Base-by-base conservation (phyloP, 805 yeast genomes). In the Monosporozyma servazzii region DNA sequence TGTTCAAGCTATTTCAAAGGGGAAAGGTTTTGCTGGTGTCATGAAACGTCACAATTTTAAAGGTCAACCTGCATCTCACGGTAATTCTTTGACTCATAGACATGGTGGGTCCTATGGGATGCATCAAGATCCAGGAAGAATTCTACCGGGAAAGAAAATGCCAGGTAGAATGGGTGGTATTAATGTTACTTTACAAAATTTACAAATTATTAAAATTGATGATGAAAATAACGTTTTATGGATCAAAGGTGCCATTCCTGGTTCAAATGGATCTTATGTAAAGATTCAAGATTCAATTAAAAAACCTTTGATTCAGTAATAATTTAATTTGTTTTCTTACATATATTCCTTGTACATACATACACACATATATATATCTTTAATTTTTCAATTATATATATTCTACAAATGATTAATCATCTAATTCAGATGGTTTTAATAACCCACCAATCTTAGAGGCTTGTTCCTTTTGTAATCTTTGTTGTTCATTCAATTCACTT, bases 21-120 rank as follows among this genome's bases (percentile, higher is more conserved):
- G 99, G 71, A 93, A 93, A 70, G 99, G 99, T 10, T 88, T 88
- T 67, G 88, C 90, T 21, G 99, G 99, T 80, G 98, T 91, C 23
- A 93, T 93, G 96, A 91, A 91, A 69, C 82, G 96, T 71, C 86
- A 85, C 75, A 86, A 88, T 11, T 93, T 91, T 72, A 74, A 73
- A 45, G 99, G 99, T 76, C 79, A 86, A 68, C 79, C 81, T 43
- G 97, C 97, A 6, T 77, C 97, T 1, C 99, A 93, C 69, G 99
- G 99, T 85, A 90, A 87, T 25, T 88, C 99, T 29, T 74, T 79
- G 48, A 84, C 91, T 37, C 98, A 93, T 68, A 85, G 99, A 77
- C 82, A 89, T 52, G 96, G 95, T 62, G 99, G 99, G 78, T 90
- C 97, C 31, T 89, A 86, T 61, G 99, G 99, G 80, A 88, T 84